Evolutionary conservation across 768 basidiomycete genomes (phyloP).

Genomic region (Panellus pusillus): DNA sequence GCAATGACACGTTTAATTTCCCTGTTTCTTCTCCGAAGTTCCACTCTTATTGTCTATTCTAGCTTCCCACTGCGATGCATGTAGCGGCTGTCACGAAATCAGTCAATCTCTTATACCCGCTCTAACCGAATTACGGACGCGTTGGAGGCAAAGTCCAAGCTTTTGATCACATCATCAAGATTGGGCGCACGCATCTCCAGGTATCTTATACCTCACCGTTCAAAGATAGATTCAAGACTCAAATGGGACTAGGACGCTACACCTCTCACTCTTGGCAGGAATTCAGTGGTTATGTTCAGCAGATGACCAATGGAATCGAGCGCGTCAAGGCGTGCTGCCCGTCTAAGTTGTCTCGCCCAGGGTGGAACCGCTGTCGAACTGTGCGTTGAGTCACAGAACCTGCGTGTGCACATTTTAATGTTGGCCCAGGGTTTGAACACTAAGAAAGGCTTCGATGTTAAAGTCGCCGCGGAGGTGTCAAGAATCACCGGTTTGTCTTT

Average conservation of each 20-base stretch:
- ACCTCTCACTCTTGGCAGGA: slow-evolving; percentile 98
- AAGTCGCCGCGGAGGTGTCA: slow-evolving; percentile 88
- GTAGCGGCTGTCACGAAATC: slow-evolving; percentile 94
- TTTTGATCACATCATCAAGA: slow-evolving; percentile 95
- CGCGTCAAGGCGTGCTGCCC: slow-evolving; percentile 77
- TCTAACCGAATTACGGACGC: slow-evolving; percentile 82
- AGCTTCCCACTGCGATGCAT: slow-evolving; percentile 99
- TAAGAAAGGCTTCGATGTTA: slow-evolving; percentile 93
- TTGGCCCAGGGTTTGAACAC: slow-evolving; percentile 87
- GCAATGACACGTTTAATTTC: slow-evolving; percentile 89
- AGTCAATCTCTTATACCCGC: slow-evolving; percentile 80
- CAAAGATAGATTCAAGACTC: neutral
- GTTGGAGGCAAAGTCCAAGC: slow-evolving; percentile 74
- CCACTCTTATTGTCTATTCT: neutral
- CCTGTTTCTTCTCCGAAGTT: neutral
- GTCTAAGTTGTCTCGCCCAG: slow-evolving; percentile 88
- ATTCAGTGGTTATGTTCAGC: slow-evolving; percentile 97
- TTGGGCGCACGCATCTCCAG: slow-evolving; percentile 96
- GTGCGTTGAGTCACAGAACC: slow-evolving; percentile 44
- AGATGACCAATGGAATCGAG: slow-evolving; percentile 86
- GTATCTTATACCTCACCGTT: slow-evolving; percentile 29
- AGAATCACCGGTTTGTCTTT: slow-evolving; percentile 89
- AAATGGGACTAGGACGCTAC: slow-evolving; percentile 76
- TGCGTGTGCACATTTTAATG: neutral
- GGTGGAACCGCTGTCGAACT: slow-evolving; percentile 99